These are phyloP conservation scores for Populus euphratica DNA, from an alignment of 345 rosid species.

Conservation along the genomic window DNA sequence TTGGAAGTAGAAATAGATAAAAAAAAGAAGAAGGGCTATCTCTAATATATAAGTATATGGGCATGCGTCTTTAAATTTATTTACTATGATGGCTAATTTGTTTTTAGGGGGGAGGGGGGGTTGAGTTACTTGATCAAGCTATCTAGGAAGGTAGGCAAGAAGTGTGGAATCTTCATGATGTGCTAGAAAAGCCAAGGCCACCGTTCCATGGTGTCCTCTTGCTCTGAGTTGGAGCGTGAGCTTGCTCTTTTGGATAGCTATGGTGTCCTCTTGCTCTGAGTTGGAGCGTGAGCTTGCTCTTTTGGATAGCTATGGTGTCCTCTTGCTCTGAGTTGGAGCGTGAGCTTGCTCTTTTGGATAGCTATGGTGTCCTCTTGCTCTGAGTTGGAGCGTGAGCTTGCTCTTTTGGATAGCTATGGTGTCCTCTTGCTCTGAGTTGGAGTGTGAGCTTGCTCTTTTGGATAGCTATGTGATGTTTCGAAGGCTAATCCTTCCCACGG, in stretches of 20 bases:
- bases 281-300: not conserved
- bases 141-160: slow-evolving; percentile 31
- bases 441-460: not conserved
- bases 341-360: not conserved
- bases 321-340: slow-evolving; percentile 13
- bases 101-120: not conserved
- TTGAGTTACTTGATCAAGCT: slow-evolving; percentile 31
- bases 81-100: not conserved
- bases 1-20: slow-evolving; percentile 5
- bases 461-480: slow-evolving; percentile 2
- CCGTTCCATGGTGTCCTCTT: slow-evolving; percentile 32
- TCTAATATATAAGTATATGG: not conserved
- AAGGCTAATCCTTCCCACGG: slow-evolving; percentile 33
- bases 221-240: slow-evolving; percentile 13
- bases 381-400: not conserved
- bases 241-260: not conserved
- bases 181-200: slow-evolving; percentile 18
- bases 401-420: slow-evolving; percentile 4
- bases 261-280: too few species aligned
- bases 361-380: too few species aligned
- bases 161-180: slow-evolving; percentile 20
- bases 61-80: not conserved
- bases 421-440: slow-evolving; percentile 30
- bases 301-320: slow-evolving; percentile 1
- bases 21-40: not conserved